These are phyloP conservation scores for Crotalaria pallida DNA, from an alignment of 306 rosid species.

Conservation along the genomic window DNA sequence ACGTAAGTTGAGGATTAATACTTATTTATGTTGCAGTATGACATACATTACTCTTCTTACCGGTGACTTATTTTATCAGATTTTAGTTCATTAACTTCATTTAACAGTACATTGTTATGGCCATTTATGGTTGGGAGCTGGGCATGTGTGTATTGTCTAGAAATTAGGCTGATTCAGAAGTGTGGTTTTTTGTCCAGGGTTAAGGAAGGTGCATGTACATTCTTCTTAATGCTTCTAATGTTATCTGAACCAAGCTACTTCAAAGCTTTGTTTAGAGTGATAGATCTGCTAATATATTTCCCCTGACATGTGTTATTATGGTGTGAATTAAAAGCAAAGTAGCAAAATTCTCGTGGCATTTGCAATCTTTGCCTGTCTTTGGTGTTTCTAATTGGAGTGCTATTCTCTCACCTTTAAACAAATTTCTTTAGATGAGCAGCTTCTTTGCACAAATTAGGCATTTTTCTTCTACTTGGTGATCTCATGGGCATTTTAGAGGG, in stretches of 20 bases:
- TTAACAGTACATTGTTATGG: conserved; percentile 5
- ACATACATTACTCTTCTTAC: conserved; percentile 8
- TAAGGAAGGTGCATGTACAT: neutral
- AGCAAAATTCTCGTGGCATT: too few relatives aligned
- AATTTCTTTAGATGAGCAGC: too few relatives aligned
- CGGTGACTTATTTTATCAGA: neutral
- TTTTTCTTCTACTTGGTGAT: too few relatives aligned
- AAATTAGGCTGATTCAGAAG: conserved; percentile 3
- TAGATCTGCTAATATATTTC: neutral
- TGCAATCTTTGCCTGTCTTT: too few relatives aligned
- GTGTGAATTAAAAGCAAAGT: neutral
- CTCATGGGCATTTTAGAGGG: too few relatives aligned
- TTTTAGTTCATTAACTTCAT: neutral
- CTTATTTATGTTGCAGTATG: neutral
- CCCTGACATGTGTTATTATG: neutral
- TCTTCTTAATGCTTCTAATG: neutral
- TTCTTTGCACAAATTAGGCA: too few relatives aligned
- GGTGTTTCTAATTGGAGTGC: too few relatives aligned
- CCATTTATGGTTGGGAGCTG: neutral
- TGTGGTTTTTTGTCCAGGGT: conserved; percentile 10
- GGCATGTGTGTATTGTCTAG: neutral
- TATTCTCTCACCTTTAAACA: too few relatives aligned
- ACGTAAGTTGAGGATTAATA: conserved; percentile 48
- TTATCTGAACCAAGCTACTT: neutral
- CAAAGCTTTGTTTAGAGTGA: neutral